phyloP scores from a whole-genome alignment of 495 filamentous ascomycete species.

The Aspergillus biplanus region DNA sequence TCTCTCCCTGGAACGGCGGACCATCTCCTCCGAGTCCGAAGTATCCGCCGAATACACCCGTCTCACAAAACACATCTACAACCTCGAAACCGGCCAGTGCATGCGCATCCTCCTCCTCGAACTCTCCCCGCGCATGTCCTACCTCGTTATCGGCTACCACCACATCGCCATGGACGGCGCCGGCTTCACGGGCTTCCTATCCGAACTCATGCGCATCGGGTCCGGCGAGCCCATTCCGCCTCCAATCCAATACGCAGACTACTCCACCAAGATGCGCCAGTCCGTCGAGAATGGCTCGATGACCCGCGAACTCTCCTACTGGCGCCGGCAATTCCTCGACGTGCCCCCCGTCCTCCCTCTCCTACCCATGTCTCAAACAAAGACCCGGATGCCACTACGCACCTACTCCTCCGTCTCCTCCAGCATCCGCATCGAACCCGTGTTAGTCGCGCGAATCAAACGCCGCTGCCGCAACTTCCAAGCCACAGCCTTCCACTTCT shows the following conservation, averaged over 20 bases:
- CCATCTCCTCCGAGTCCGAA: constrained; percentile 17
- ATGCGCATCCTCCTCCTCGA: constrained; percentile 35
- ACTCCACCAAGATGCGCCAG: constrained; percentile 34
- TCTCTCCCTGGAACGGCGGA: neutral
- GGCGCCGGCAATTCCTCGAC: too few relatives aligned
- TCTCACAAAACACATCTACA: constrained; percentile 31
- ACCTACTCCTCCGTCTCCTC: constrained; percentile 8
- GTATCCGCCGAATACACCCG: constrained; percentile 17
- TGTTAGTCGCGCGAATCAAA: constrained; percentile 24
- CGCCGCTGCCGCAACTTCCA: constrained; percentile 23
- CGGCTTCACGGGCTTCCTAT: constrained; percentile 42
- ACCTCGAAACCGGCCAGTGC: constrained; percentile 36
- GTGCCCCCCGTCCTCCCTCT: too few relatives aligned
- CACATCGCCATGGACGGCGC: constrained; percentile 57
- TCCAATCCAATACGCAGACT: constrained; percentile 21
- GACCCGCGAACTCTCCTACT: too few relatives aligned
- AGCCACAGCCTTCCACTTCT: constrained; percentile 48
- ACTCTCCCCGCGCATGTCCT: constrained; percentile 22
- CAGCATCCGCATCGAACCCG: constrained; percentile 2
- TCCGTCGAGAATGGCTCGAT: too few relatives aligned
- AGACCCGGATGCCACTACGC: constrained; percentile 2
- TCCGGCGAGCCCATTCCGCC: too few relatives aligned
- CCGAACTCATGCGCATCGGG: neutral
- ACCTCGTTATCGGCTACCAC: constrained; percentile 41
- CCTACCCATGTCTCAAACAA: constrained; percentile 30